These are phyloP conservation scores for Aspergillus panamensis DNA, from an alignment of 495 filamentous ascomycete species.

Conservation along the genomic window DNA sequence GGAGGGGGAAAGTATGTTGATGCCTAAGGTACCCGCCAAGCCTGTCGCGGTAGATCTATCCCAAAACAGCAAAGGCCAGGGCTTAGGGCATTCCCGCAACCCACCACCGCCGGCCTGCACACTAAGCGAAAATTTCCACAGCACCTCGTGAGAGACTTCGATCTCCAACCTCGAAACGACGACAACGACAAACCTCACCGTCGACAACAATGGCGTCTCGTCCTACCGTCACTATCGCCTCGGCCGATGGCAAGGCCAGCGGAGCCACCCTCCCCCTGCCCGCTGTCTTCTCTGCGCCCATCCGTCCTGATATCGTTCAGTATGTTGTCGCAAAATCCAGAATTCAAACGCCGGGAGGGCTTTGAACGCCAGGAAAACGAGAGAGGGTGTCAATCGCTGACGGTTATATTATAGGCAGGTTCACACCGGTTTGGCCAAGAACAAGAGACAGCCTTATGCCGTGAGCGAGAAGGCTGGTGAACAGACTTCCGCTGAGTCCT, in stretches of 20 bases:
- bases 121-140: slow-evolving; percentile 50
- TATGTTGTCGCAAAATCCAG: slow-evolving; percentile 39
- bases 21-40: slow-evolving; percentile 15
- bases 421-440: slow-evolving; percentile 99
- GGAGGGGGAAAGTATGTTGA: neutral
- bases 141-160: slow-evolving; percentile 33
- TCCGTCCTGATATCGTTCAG: slow-evolving; percentile 98
- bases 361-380: slow-evolving; percentile 2
- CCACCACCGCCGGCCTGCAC: slow-evolving; percentile 26
- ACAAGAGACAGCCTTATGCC: slow-evolving; percentile 98
- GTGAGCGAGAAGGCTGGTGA: slow-evolving; percentile 99
- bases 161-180: slow-evolving; percentile 46
- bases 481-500: slow-evolving; percentile 98
- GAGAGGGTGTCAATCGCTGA: slow-evolving; percentile 32
- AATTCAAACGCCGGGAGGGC: slow-evolving; percentile 20
- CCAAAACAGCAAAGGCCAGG: slow-evolving; percentile 27
- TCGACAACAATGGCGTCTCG: slow-evolving; percentile 79
- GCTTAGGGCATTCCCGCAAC: slow-evolving; percentile 38
- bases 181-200: slow-evolving; percentile 39
- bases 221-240: slow-evolving; percentile 92
- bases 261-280: slow-evolving; percentile 85
- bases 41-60: neutral
- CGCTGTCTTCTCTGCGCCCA: slow-evolving; percentile 90
- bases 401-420: slow-evolving; percentile 56
- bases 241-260: slow-evolving; percentile 85